These are phyloP conservation scores for Phyllosticta ampelicida DNA, from an alignment of 2,329 filamentous ascomycete species.

Conservation along the genomic window DNA sequence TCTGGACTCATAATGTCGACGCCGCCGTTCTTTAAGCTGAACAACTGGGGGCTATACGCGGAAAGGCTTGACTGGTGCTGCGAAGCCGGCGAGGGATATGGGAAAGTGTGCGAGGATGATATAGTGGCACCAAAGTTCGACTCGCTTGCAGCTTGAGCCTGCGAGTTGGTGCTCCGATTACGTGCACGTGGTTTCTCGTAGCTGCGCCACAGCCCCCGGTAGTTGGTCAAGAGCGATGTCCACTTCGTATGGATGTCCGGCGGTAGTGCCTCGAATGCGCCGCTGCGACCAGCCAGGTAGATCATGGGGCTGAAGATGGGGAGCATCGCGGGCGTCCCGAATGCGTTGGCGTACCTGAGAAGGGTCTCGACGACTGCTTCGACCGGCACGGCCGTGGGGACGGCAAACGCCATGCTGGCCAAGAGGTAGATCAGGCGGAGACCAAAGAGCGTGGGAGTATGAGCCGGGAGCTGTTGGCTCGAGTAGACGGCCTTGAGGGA, in stretches of 20 bases:
- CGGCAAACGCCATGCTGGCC: conserved; percentile 15
- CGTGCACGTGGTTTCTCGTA: background rate
- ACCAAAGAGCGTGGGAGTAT: conserved; percentile 3
- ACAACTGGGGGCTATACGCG: conserved; percentile 1
- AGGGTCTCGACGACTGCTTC: conserved; percentile 16
- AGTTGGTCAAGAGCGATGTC: conserved; percentile 4
- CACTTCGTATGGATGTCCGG: conserved; percentile 1
- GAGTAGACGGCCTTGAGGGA: conserved; percentile 7
- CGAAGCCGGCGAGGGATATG: conserved; percentile 5
- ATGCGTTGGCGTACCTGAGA: conserved; percentile 16
- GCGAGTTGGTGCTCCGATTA: background rate
- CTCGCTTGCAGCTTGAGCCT: background rate
- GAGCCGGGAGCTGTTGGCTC: conserved; percentile 1
- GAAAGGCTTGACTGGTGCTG: conserved; percentile 2
- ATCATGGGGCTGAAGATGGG: conserved; percentile 15
- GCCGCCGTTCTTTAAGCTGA: background rate
- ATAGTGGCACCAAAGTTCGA: background rate
- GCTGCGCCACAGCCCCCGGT: conserved; percentile 4
- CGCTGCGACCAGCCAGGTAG: conserved; percentile 6
- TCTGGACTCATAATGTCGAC: background rate
- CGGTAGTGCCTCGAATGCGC: conserved; percentile 4
- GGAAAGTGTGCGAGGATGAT: background rate
- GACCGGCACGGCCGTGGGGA: conserved; percentile 15
- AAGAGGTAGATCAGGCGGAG: conserved; percentile 21
- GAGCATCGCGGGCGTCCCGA: conserved; percentile 20